Evolutionary conservation across 1,284 basidiomycete genomes (phyloP).

Genomic region (Moesziomyces parantarcticus): DNA sequence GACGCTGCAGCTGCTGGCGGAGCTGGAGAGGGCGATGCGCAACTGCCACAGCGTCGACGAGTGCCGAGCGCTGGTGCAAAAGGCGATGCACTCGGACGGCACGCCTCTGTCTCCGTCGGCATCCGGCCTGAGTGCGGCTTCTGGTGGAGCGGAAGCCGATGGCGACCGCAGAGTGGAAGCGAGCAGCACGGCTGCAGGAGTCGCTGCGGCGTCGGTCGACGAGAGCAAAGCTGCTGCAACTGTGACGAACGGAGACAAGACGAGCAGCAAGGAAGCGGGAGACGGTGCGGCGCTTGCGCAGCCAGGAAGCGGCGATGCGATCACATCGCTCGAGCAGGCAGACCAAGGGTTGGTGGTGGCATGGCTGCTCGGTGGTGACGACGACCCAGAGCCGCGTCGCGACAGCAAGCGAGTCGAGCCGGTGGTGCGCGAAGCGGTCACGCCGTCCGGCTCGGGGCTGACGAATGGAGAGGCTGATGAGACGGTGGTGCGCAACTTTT

Average conservation of each 20-base stretch:
- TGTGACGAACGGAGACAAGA: neutral
- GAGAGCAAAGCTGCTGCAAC: too few relatives aligned
- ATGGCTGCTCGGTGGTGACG: slow-evolving; percentile 59
- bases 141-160: slow-evolving; percentile 6
- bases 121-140: slow-evolving; percentile 6
- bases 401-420: slow-evolving; percentile 1
- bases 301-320: neutral
- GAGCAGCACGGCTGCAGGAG: slow-evolving; percentile 5
- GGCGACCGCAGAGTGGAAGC: neutral
- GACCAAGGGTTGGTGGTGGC: slow-evolving; percentile 46
- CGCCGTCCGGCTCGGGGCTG: neutral
- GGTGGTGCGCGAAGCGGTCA: slow-evolving; percentile 1
- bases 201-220: neutral
- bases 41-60: slow-evolving; percentile 52
- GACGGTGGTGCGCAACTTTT: neutral
- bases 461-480: slow-evolving; percentile 4
- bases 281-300: neutral
- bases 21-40: slow-evolving; percentile 54
- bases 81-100: slow-evolving; percentile 46
- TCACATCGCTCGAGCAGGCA: slow-evolving; percentile 26
- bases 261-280: neutral
- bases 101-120: slow-evolving; percentile 7
- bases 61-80: slow-evolving; percentile 49
- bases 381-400: slow-evolving; percentile 4
- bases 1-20: slow-evolving; percentile 38